Evolutionary conservation across 192 early-diverging fungal species (phyloP), one percentile per base, ranked within the genome.

Genomic region (Haplosporangium gracile): DNA sequence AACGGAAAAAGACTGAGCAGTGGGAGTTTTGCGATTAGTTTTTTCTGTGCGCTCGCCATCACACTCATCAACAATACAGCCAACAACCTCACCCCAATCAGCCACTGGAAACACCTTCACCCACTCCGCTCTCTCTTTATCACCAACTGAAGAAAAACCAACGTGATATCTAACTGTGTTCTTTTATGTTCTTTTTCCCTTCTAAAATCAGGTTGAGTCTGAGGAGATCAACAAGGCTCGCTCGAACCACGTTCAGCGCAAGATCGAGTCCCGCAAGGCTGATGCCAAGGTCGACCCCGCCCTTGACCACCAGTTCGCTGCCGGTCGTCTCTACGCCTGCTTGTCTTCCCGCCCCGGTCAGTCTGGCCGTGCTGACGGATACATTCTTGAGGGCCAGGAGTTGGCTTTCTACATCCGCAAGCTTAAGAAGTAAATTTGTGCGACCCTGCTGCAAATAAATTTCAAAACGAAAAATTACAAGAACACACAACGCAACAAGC

Each of bases 331-430:
- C 79, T 98, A 92, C 88, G 98, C 98, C 88, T 94, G 95, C 88
- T 91, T 99, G 88, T 89, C 97, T 45, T 99, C 98, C 80, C 96
- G 98, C 85, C 98, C 98, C 43, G 98, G 98, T 88, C 98, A 99
- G 93, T 96, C 96, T 87, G 98, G 98, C 80, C 96, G 98, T 89
- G 93, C 93, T 82, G 98, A 99, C 91, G 98, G 98, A 78, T 99
- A 99, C 94, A 96, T 99, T 88, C 93, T 99, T 70, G 98, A 99
- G 90, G 98, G 98, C 81, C 97, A 98, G 94, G 98, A 99, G 93
- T 96, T 99, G 83, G 98, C 99, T 81, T 99, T 99, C 96, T 99
- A 99, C 95, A 88, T 86, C 84, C 84, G 84, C 79, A 86, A 86
- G 84, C 79, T 86, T 76, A 86, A 86, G 84, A 86, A 86, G 84